A percentile compares a stretch with the other conserved stretches of the same genome.
Conservation (phyloP, 2,329 filamentous ascomycete species). For the Penicillium sp. region DNA sequence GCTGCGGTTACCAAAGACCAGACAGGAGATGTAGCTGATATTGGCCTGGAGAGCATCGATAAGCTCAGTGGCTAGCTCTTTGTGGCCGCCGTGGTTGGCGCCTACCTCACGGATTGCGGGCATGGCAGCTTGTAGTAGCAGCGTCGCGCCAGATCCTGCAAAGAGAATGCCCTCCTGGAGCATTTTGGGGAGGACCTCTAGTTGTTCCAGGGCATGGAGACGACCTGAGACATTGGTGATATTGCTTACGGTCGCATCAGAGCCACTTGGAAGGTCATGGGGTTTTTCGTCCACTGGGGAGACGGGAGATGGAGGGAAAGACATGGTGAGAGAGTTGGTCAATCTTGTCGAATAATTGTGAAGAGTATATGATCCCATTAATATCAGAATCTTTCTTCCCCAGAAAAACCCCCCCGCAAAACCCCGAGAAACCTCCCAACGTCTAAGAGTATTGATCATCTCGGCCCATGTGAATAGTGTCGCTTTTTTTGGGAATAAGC, state of each 20-base stretch:
- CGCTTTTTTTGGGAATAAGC: slow-evolving; percentile 7
- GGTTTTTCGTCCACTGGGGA: slow-evolving; percentile 21
- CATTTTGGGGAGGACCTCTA: slow-evolving; percentile 38
- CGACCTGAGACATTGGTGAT: slow-evolving; percentile 18
- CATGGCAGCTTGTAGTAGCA: slow-evolving; percentile 37
- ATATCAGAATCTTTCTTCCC: neutral
- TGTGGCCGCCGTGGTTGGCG: slow-evolving; percentile 5
- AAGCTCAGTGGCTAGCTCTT: slow-evolving; percentile 31
- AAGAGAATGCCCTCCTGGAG: slow-evolving; percentile 39
- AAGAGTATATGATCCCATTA: neutral
- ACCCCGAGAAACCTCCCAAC: slow-evolving; percentile 5
- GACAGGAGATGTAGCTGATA: slow-evolving; percentile 37
- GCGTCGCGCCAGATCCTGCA: slow-evolving; percentile 35
- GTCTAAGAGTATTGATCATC: neutral
- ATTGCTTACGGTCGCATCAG: slow-evolving; percentile 1
- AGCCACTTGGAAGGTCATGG: neutral
- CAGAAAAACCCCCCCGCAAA: slow-evolving; percentile 12
- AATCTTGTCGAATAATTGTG: too few relatives aligned
- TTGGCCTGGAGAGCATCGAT: slow-evolving; percentile 32
- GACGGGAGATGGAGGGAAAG: slow-evolving; percentile 19
- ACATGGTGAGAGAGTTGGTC: slow-evolving; percentile 8
- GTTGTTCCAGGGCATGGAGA: slow-evolving; percentile 33
- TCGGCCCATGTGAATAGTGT: slow-evolving; percentile 24
- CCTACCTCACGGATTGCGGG: slow-evolving; percentile 26
- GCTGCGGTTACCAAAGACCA: slow-evolving; percentile 33